These are phyloP conservation scores for Acanthamoeba lenticulata DNA, from an alignment of 208 protist genomes.

Conservation along the genomic window DNA sequence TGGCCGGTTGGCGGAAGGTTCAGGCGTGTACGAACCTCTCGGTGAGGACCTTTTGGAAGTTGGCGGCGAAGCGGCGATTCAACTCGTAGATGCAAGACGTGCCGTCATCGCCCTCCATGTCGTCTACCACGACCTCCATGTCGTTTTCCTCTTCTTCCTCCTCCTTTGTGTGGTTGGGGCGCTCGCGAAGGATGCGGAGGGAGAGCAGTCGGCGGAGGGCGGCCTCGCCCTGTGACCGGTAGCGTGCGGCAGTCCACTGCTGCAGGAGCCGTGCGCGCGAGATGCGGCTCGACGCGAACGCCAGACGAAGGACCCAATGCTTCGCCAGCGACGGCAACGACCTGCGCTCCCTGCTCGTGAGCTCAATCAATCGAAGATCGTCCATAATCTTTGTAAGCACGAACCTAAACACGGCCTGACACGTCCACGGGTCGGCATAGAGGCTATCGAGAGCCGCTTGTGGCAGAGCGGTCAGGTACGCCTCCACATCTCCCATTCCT, in stretches of 20 bases:
- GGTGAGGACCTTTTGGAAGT: constrained; percentile 29
- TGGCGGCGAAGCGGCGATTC: not conserved
- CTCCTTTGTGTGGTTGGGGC: not conserved
- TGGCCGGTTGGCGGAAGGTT: not conserved
- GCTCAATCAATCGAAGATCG: not conserved
- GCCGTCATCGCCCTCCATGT: not conserved
- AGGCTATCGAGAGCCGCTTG: constrained; percentile 25
- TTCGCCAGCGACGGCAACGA: constrained; percentile 45
- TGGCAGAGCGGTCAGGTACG: constrained; percentile 26
- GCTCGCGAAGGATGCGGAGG: constrained; percentile 27
- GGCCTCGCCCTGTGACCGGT: not conserved
- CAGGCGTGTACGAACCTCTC: not conserved
- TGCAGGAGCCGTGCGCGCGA: not conserved
- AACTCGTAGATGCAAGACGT: not conserved
- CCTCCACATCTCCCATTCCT: not conserved
- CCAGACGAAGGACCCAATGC: constrained; percentile 35
- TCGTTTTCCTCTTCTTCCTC: not conserved
- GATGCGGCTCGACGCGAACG: not conserved
- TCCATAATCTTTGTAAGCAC: not conserved
- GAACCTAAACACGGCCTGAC: constrained; percentile 67
- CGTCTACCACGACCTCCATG: not conserved
- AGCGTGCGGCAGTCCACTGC: not conserved
- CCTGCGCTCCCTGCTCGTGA: not conserved
- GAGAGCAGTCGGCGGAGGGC: not conserved
- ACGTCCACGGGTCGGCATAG: constrained; percentile 67